phyloP scores from a whole-genome alignment of 306 rosid species.

The Datisca glomerata region DNA sequence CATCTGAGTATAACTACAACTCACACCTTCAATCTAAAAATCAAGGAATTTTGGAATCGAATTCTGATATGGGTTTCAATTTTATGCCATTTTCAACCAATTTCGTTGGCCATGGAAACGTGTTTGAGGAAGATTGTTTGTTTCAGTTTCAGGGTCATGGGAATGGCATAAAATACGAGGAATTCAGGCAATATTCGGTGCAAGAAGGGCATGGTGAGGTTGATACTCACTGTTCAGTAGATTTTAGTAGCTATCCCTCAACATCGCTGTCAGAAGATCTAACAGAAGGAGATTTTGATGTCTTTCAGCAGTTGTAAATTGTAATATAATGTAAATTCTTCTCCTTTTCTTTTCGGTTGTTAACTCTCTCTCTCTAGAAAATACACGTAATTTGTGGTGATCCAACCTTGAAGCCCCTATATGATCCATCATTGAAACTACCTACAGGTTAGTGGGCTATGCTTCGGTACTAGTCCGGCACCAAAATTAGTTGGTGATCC shows the following conservation, averaged over 20 bases:
- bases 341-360: too few relatives aligned
- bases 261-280: constrained; percentile 70
- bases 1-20: constrained; percentile 16
- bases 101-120: constrained; percentile 34
- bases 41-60: constrained; percentile 17
- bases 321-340: too few relatives aligned
- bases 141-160: constrained; percentile 42
- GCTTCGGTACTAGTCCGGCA: too few relatives aligned
- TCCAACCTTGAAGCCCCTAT: too few relatives aligned
- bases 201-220: constrained; percentile 21
- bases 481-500: too few relatives aligned
- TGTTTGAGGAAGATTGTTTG: constrained; percentile 43
- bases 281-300: constrained; percentile 63
- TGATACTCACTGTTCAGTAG: constrained; percentile 43
- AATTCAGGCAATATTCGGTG: constrained; percentile 43
- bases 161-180: constrained; percentile 54
- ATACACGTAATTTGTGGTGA: too few relatives aligned
- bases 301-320: constrained; percentile 62
- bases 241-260: constrained; percentile 74
- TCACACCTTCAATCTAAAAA: constrained; percentile 8
- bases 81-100: constrained; percentile 38
- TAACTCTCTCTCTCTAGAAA: too few relatives aligned
- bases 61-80: constrained; percentile 60
- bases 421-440: too few relatives aligned
- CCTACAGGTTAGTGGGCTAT: too few relatives aligned